phyloP scores from a whole-genome alignment of 805 yeast genomes.

The Wickerhamomyces chambardii region DNA sequence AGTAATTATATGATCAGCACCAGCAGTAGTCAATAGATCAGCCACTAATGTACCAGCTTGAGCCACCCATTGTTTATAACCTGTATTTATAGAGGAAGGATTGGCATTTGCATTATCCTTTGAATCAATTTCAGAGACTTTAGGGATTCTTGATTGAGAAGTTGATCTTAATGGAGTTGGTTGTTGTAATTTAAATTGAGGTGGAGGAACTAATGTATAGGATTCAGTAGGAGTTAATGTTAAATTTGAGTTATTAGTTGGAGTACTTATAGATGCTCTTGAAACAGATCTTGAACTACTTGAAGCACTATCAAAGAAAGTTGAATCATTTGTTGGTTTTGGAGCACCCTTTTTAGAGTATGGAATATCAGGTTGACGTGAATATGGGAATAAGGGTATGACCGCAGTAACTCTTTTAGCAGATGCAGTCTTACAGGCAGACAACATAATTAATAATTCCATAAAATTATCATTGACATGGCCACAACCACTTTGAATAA shows the following conservation, averaged over 20 bases:
- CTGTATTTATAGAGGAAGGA: conserved; percentile 37
- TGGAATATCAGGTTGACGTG: conserved; percentile 93
- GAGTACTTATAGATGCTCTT: neutral
- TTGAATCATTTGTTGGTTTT: conserved; percentile 27
- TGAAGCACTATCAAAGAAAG: conserved; percentile 40
- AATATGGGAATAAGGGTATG: conserved; percentile 91
- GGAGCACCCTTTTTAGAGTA: conserved; percentile 76
- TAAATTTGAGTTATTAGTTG: neutral
- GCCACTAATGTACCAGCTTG: conserved; percentile 93
- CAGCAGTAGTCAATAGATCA: conserved; percentile 78
- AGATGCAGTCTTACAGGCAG: conserved; percentile 96
- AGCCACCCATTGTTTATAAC: conserved; percentile 91
- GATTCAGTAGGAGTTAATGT: neutral
- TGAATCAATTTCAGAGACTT: conserved; percentile 21
- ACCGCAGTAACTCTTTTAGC: conserved; percentile 97
- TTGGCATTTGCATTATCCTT: conserved; percentile 16
- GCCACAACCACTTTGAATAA: conserved; percentile 87
- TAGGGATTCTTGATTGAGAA: conserved; percentile 21
- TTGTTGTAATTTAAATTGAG: conserved; percentile 1
- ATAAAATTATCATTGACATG: conserved; percentile 85
- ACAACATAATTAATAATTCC: conserved; percentile 88
- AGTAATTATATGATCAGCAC: conserved; percentile 94
- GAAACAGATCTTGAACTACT: conserved; percentile 31
- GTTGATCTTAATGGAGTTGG: conserved; percentile 16
- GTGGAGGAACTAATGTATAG: conserved; percentile 9